These are phyloP conservation scores for Diaporthe helianthi DNA, from an alignment of 2,329 filamentous ascomycete genomes.

Conservation along the genomic window DNA sequence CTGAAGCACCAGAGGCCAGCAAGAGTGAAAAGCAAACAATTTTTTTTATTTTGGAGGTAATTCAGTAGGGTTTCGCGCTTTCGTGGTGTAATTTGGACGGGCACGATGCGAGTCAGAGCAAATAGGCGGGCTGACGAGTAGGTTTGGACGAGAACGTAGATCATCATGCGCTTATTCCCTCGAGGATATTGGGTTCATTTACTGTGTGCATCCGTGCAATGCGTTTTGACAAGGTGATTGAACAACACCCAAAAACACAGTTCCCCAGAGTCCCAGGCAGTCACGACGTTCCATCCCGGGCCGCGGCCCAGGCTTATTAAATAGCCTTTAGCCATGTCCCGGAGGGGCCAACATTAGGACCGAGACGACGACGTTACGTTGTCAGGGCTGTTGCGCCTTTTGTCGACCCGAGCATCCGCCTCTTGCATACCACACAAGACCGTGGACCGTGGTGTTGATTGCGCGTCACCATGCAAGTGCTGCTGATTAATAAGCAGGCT, in stretches of 20 bases:
- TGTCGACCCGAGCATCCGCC: neutral
- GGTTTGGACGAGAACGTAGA: slow-evolving; percentile 8
- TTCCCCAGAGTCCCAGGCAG: neutral
- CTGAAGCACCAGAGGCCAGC: neutral
- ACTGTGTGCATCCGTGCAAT: too few species aligned
- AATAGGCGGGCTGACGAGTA: neutral
- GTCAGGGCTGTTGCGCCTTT: neutral
- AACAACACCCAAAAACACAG: too few species aligned
- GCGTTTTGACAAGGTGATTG: neutral
- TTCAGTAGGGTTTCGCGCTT: neutral
- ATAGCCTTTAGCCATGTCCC: neutral
- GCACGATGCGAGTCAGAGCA: neutral
- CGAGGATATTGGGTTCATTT: neutral
- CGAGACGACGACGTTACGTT: too few species aligned
- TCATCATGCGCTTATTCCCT: neutral
- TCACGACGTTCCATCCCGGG: neutral
- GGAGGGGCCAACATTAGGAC: neutral
- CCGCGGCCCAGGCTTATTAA: neutral
- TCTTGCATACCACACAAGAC: too few species aligned
- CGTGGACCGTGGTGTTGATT: neutral
- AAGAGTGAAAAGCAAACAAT: neutral
- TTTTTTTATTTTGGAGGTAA: neutral
- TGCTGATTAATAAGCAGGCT: neutral
- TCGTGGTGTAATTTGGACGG: neutral
- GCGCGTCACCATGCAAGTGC: neutral